These are phyloP conservation scores for Plasmopara viticola DNA, from an alignment of 352 stramenopile species.

Conservation along the genomic window DNA sequence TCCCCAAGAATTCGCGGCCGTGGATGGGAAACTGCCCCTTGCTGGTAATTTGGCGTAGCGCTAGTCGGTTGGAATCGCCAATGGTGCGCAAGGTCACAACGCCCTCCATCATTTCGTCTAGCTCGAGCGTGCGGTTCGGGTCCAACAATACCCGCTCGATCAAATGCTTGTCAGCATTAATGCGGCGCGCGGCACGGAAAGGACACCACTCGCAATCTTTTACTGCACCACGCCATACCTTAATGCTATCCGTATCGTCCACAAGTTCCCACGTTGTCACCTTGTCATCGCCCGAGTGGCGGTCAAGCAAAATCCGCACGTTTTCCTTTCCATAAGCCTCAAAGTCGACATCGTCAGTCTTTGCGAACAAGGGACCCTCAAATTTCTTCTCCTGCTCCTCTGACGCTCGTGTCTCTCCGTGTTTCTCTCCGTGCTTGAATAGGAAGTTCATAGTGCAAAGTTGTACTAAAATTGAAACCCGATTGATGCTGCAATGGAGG, in stretches of 20 bases:
- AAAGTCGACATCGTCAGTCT: constrained; percentile 54
- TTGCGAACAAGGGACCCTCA: constrained; percentile 34
- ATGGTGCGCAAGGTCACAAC: constrained; percentile 47
- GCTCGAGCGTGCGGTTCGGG: constrained; percentile 50
- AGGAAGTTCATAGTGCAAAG: constrained; percentile 30
- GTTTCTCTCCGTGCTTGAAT: constrained; percentile 23
- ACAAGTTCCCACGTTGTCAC: constrained; percentile 71
- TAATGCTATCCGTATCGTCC: constrained; percentile 37
- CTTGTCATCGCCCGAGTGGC: constrained; percentile 53
- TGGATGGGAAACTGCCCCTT: constrained; percentile 76
- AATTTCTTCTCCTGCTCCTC: constrained; percentile 23
- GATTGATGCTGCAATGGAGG: background rate
- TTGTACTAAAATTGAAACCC: background rate
- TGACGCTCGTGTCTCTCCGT: constrained; percentile 19
- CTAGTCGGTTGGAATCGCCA: constrained; percentile 47
- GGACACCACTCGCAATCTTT: constrained; percentile 58
- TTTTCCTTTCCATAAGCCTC: constrained; percentile 54
- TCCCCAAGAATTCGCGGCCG: constrained; percentile 64
- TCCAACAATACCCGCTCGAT: constrained; percentile 62
- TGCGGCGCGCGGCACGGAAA: constrained; percentile 53
- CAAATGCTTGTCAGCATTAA: constrained; percentile 44
- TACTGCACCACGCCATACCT: constrained; percentile 63
- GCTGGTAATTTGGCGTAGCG: constrained; percentile 65
- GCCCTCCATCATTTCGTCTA: constrained; percentile 78
- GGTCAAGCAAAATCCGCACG: constrained; percentile 55